phyloP scores from a whole-genome alignment of 176 grass and related monocot species.

The Cocos nucifera region DNA sequence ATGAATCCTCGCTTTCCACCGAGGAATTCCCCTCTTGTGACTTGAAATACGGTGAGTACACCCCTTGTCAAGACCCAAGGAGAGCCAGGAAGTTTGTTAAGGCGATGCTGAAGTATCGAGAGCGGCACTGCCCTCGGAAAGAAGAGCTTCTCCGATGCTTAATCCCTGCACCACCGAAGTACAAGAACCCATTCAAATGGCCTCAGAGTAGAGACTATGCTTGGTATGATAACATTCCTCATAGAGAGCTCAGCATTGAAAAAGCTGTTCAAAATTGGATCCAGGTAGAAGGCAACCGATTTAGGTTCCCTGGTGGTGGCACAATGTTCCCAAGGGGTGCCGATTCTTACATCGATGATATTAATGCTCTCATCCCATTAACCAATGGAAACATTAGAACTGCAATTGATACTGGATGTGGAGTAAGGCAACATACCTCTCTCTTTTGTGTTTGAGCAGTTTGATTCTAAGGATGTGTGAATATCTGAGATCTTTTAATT shows the following conservation, averaged over 20 bases:
- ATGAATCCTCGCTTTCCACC: slow-evolving; percentile 12
- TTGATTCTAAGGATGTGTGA: slow-evolving; percentile 5
- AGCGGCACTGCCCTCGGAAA: slow-evolving; percentile 64
- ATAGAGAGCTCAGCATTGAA: slow-evolving; percentile 79
- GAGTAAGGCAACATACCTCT: slow-evolving; percentile 35
- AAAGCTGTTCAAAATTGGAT: slow-evolving; percentile 93
- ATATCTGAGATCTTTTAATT: too few species aligned
- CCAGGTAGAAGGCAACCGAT: slow-evolving; percentile 56
- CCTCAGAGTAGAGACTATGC: slow-evolving; percentile 66
- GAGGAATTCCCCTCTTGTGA: slow-evolving; percentile 50
- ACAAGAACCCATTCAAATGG: slow-evolving; percentile 79
- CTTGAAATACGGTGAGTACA: slow-evolving; percentile 70
- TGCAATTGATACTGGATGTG: slow-evolving; percentile 80
- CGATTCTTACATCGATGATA: slow-evolving; percentile 79
- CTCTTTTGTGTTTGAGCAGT: neutral
- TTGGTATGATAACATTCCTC: slow-evolving; percentile 91
- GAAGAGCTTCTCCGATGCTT: slow-evolving; percentile 51
- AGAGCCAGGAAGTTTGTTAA: slow-evolving; percentile 65
- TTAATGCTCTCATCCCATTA: slow-evolving; percentile 50
- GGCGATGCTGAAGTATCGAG: slow-evolving; percentile 60
- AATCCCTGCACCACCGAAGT: slow-evolving; percentile 58
- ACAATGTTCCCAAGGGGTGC: slow-evolving; percentile 80
- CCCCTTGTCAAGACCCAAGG: slow-evolving; percentile 84
- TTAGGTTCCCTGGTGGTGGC: slow-evolving; percentile 75
- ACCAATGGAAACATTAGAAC: slow-evolving; percentile 60